These are phyloP conservation scores for Fistulifera solaris DNA, from an alignment of 108 stramenopile genomes.

Conservation along the genomic window DNA sequence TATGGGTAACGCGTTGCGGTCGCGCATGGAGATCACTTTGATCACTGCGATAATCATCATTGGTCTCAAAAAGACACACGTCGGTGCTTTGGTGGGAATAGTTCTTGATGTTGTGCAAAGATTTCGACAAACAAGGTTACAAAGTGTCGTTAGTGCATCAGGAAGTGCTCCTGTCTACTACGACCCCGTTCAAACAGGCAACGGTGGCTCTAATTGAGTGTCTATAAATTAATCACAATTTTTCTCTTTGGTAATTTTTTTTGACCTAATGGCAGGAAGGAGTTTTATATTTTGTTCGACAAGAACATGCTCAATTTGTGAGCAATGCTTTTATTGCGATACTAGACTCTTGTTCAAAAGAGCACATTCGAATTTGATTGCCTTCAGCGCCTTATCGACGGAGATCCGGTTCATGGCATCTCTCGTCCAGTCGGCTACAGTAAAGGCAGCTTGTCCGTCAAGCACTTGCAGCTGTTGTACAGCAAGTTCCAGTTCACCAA, in stretches of 20 bases:
- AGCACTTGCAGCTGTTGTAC: constrained; percentile 53
- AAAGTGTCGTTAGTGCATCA: too few species aligned
- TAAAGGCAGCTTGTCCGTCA: constrained; percentile 66
- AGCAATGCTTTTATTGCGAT: background rate
- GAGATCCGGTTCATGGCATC: constrained; percentile 57
- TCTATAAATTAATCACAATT: too few species aligned
- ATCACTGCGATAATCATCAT: constrained; percentile 60
- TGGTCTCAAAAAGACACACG: constrained; percentile 52
- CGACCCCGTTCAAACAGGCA: too few species aligned
- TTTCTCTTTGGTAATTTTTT: too few species aligned
- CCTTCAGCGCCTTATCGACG: constrained; percentile 70
- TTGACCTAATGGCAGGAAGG: too few species aligned
- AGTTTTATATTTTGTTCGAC: too few species aligned
- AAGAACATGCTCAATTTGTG: too few species aligned
- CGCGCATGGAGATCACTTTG: constrained; percentile 37
- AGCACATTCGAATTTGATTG: constrained; percentile 76
- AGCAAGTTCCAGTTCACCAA: constrained; percentile 69
- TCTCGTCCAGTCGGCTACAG: constrained; percentile 64
- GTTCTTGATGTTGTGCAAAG: constrained; percentile 45
- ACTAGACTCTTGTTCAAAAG: constrained; percentile 57
- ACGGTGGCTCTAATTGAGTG: too few species aligned
- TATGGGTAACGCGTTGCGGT: constrained; percentile 3
- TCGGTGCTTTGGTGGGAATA: constrained; percentile 58
- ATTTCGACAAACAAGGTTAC: too few species aligned
- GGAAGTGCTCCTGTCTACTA: too few species aligned